Conservation (phyloP, 1,284 basidiomycete genomes). For the Cutaneotrichosporon cavernicola region DNA sequence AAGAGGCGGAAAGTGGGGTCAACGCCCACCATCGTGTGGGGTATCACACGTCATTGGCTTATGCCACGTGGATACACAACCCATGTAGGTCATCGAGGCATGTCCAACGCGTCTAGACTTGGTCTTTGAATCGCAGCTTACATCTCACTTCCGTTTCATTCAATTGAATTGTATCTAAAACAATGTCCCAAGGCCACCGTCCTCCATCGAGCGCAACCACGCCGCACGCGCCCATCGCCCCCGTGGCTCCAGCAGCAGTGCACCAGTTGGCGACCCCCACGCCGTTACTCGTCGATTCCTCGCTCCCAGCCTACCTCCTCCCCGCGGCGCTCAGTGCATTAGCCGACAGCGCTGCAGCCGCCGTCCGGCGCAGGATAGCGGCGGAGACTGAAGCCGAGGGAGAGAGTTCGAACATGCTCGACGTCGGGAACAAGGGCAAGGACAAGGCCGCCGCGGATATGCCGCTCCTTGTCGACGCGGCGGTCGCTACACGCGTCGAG, state of each 20-base stretch:
- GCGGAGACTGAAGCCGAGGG: constrained; percentile 33
- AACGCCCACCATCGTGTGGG: constrained; percentile 4
- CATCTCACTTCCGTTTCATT: not conserved
- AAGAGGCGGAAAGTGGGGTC: not conserved
- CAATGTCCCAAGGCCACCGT: constrained; percentile 38
- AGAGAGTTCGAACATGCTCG: not conserved
- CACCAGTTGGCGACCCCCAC: constrained; percentile 50
- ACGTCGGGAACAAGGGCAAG: constrained; percentile 34
- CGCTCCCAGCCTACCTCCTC: constrained; percentile 78
- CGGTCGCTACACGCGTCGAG: constrained; percentile 68
- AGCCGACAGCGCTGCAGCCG: constrained; percentile 67
- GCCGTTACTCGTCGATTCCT: constrained; percentile 63
- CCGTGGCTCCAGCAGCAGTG: constrained; percentile 42
- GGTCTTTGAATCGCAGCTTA: no score
- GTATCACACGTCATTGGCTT: constrained; percentile 19
- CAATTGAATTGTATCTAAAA: constrained; percentile 2
- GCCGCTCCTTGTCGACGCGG: constrained; percentile 68
- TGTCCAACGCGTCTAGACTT: not conserved
- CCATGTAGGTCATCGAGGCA: not conserved
- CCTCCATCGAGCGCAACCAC: constrained; percentile 40
- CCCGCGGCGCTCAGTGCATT: constrained; percentile 74
- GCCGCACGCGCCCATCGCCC: constrained; percentile 33
- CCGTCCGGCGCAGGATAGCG: constrained; percentile 57
- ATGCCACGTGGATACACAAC: not conserved
- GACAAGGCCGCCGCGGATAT: constrained; percentile 53